These are phyloP conservation scores for Cardiospermum halicacabum DNA, from an alignment of 345 rosid species.

Conservation along the genomic window DNA sequence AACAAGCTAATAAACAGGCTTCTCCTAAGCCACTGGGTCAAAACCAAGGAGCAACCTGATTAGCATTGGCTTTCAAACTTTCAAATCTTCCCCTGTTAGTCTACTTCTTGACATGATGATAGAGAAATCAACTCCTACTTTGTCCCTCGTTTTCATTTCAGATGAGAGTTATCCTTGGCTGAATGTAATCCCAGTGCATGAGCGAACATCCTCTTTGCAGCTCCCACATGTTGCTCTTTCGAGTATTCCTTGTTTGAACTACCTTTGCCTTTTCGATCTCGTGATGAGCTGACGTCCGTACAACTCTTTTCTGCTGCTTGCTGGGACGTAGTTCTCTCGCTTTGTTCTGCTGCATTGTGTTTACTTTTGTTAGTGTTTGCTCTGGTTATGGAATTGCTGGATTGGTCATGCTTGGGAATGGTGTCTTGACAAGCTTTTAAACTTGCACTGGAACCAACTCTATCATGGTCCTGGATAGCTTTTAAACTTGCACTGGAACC, in stretches of 20 bases:
- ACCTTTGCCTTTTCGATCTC: constrained; percentile 19
- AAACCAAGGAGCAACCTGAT: neutral
- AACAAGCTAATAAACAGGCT: neutral
- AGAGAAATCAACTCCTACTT: constrained; percentile 12
- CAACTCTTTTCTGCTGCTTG: constrained; percentile 21
- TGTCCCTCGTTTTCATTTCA: constrained; percentile 23
- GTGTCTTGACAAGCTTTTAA: constrained; percentile 15
- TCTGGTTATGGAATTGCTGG: constrained; percentile 5
- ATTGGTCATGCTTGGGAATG: constrained; percentile 2
- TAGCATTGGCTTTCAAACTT: neutral
- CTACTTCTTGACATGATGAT: neutral
- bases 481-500: constrained; percentile 19
- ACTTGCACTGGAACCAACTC: constrained; percentile 19
- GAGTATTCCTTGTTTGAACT: constrained; percentile 31
- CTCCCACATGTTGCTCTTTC: constrained; percentile 49
- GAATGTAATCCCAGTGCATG: constrained; percentile 51
- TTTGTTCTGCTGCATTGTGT: constrained; percentile 9
- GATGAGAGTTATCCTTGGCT: constrained; percentile 23
- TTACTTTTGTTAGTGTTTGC: constrained; percentile 14
- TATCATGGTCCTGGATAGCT: constrained; percentile 20
- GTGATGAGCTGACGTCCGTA: constrained; percentile 11
- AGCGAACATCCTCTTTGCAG: constrained; percentile 67
- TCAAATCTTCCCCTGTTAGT: neutral
- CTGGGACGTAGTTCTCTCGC: constrained; percentile 19
- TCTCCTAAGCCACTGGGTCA: neutral